Percentiles rank a stretch among this genome's conserved stretches.
These are phyloP conservation scores for Carex kokanica DNA, from an alignment of 176 grass and related monocot genomes.

Conservation along the genomic window DNA sequence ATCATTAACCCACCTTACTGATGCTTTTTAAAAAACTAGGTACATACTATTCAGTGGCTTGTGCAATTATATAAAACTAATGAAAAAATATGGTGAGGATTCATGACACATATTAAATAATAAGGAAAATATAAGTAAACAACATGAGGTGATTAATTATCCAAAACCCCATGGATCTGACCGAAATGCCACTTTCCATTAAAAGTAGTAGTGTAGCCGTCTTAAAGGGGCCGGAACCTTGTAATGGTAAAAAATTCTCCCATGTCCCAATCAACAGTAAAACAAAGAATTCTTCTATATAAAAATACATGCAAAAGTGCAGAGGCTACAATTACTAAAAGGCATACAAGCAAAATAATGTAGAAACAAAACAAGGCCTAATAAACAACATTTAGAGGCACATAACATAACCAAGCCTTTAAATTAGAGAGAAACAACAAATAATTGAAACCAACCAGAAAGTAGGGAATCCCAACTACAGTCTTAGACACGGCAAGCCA, in stretches of 20 bases:
- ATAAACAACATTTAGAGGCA: background rate
- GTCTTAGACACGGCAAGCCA: conserved; percentile 84
- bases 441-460: conserved; percentile 42
- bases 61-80: background rate
- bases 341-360: background rate
- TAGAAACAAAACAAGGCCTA: background rate
- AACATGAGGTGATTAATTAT: background rate
- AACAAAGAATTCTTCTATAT: background rate
- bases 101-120: background rate
- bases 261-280: background rate
- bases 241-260: background rate
- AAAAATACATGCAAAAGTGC: background rate
- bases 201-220: background rate
- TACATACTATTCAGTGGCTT: background rate
- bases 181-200: background rate
- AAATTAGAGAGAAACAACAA: background rate
- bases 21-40: no score
- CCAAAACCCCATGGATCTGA: background rate
- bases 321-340: background rate
- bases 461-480: conserved; percentile 57
- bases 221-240: background rate
- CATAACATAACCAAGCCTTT: background rate
- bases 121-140: background rate
- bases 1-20: background rate
- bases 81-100: background rate